phyloP scores from a whole-genome alignment of 2,329 filamentous ascomycete species.

The Nigrospora oryzae region DNA sequence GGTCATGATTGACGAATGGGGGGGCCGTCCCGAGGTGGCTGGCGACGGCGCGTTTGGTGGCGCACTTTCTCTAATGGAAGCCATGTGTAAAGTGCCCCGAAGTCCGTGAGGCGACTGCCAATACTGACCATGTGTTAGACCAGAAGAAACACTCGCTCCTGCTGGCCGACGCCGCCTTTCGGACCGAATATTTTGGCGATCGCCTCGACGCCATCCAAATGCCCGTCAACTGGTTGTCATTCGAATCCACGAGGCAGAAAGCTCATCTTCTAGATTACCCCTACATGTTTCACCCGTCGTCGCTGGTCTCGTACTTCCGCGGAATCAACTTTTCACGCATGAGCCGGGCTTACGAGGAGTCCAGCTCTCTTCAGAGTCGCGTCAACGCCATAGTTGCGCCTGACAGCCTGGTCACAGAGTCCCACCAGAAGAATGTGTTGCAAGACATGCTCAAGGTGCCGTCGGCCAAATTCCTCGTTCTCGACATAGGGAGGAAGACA shows the following conservation, averaged over 20 bases:
- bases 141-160: constrained; percentile 55
- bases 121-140: constrained; percentile 30
- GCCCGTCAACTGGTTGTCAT: constrained; percentile 63
- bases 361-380: constrained; percentile 47
- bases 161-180: constrained; percentile 61
- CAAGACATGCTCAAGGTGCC: constrained; percentile 57
- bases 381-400: constrained; percentile 48
- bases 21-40: constrained; percentile 62
- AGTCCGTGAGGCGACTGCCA: not conserved
- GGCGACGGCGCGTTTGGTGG: constrained; percentile 67
- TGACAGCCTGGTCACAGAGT: constrained; percentile 45
- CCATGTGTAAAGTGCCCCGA: constrained; percentile 54
- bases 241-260: constrained; percentile 50
- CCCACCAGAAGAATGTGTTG: constrained; percentile 52
- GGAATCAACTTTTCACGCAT: constrained; percentile 82
- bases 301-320: constrained; percentile 76
- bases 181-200: constrained; percentile 67
- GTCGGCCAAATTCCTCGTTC: constrained; percentile 61
- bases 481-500: constrained; percentile 59
- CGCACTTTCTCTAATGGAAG: constrained; percentile 64
- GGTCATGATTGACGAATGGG: constrained; percentile 72
- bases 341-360: constrained; percentile 69
- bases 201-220: constrained; percentile 67
- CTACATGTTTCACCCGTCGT: constrained; percentile 67
- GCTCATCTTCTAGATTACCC: constrained; percentile 73